Evolutionary conservation across 345 rosid genomes (phyloP).

Genomic region (Zanthoxylum bungeanum): DNA sequence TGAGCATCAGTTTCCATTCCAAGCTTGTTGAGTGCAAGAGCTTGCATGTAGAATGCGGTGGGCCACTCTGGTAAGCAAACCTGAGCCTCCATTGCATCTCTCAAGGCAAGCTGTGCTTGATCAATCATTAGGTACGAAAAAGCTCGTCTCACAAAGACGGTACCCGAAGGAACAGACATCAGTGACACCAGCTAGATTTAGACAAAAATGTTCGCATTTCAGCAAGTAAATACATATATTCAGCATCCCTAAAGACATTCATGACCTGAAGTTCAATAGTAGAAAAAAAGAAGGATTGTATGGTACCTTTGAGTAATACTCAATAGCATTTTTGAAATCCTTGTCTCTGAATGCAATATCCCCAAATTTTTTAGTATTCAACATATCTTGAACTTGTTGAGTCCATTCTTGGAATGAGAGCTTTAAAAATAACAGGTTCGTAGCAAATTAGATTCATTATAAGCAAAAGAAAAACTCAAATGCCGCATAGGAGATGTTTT

Average conservation of each 20-base stretch:
- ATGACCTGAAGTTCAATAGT: background rate
- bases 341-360: conserved; percentile 92
- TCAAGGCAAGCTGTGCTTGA: conserved; percentile 82
- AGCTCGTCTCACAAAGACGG: conserved; percentile 67
- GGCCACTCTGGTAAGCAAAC: conserved; percentile 97
- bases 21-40: conserved; percentile 90
- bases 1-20: conserved; percentile 98
- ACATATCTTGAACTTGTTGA: conserved; percentile 94
- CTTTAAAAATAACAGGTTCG: conserved; percentile 30
- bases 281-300: background rate
- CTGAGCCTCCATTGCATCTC: conserved; percentile 99
- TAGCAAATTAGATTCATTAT: conserved; percentile 14
- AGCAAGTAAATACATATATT: background rate
- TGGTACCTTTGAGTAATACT: conserved; percentile 79
- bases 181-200: conserved; percentile 60
- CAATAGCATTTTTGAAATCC: conserved; percentile 87
- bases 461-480: background rate
- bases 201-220: background rate
- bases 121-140: conserved; percentile 78
- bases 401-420: conserved; percentile 99
- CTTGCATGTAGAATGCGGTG: conserved; percentile 94
- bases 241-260: background rate
- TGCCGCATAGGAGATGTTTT: background rate
- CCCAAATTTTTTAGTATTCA: conserved; percentile 89
- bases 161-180: conserved; percentile 89